Evolutionary conservation across 768 basidiomycete species (phyloP).

Genomic region (Pleurotus sapidus): DNA sequence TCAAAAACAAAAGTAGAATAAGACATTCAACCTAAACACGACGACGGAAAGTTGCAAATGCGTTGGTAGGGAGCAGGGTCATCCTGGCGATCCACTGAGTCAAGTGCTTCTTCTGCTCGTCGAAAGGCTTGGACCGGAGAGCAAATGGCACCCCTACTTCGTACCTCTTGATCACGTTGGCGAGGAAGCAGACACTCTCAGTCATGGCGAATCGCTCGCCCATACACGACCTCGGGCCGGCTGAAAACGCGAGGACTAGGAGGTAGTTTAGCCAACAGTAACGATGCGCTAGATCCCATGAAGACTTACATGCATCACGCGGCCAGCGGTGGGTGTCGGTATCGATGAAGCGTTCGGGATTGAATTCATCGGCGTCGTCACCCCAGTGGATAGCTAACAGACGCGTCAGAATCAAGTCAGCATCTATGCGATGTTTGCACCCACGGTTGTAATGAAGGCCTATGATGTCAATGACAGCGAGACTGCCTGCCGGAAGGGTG

Average conservation of each 20-base stretch:
- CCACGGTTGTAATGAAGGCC: constrained; percentile 44
- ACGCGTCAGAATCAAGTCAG: too few species aligned
- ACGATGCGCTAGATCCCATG: neutral
- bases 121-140: neutral
- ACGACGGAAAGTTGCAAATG: neutral
- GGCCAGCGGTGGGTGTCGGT: constrained; percentile 48
- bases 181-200: constrained; percentile 39
- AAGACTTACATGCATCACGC: constrained; percentile 42
- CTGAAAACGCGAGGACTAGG: constrained; percentile 39
- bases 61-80: neutral
- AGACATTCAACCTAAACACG: neutral
- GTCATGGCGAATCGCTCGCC: constrained; percentile 46
- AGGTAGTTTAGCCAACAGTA: neutral
- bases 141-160: constrained; percentile 36
- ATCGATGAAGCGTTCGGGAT: constrained; percentile 49
- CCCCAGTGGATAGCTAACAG: constrained; percentile 47
- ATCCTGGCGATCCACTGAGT: constrained; percentile 3
- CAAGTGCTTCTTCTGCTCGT: neutral
- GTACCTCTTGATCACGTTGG: constrained; percentile 39
- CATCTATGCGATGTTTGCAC: constrained; percentile 9
- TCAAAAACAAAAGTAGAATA: too few species aligned
- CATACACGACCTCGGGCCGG: constrained; percentile 43
- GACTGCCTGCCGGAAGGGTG: constrained; percentile 33
- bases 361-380: constrained; percentile 40
- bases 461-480: constrained; percentile 36